phyloP scores from a whole-genome alignment of 345 rosid genomes.

The Dipteronia sinensis region DNA sequence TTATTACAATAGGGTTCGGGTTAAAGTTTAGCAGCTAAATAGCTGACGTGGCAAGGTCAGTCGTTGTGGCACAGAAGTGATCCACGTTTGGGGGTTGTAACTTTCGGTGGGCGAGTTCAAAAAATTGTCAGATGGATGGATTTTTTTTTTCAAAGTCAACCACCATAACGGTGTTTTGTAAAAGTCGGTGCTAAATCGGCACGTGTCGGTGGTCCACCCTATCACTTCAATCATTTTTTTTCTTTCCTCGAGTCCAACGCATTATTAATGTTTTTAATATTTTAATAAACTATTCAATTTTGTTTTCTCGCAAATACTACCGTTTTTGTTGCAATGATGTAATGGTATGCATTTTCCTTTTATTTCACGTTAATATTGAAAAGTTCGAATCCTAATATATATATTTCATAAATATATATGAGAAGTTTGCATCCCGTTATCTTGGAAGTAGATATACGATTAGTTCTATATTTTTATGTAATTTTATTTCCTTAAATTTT shows the following conservation, averaged over 20 bases:
- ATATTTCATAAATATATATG: too few species aligned
- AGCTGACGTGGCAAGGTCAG: background rate
- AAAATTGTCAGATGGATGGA: slow-evolving; percentile 4
- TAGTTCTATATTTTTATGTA: too few species aligned
- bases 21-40: background rate
- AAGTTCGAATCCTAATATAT: too few species aligned
- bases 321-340: too few species aligned
- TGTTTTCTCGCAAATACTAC: too few species aligned
- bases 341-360: too few species aligned
- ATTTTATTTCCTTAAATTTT: too few species aligned
- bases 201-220: slow-evolving; percentile 46
- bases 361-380: too few species aligned
- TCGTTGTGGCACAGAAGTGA: background rate
- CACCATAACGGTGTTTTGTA: slow-evolving; percentile 26
- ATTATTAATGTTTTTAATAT: background rate
- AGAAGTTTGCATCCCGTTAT: too few species aligned
- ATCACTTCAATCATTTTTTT: slow-evolving; percentile 10
- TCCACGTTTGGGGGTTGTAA: slow-evolving; percentile 19
- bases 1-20: background rate
- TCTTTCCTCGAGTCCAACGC: background rate
- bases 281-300: too few species aligned
- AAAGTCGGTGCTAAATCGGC: slow-evolving; percentile 49
- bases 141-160: slow-evolving; percentile 31
- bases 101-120: slow-evolving; percentile 46
- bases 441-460: too few species aligned